A percentile compares a stretch with the other conserved stretches of the same genome.
Evolutionary conservation across 1,139 yeast genomes (phyloP).

Genomic region (Kurtzmaniella quercitrusa): DNA sequence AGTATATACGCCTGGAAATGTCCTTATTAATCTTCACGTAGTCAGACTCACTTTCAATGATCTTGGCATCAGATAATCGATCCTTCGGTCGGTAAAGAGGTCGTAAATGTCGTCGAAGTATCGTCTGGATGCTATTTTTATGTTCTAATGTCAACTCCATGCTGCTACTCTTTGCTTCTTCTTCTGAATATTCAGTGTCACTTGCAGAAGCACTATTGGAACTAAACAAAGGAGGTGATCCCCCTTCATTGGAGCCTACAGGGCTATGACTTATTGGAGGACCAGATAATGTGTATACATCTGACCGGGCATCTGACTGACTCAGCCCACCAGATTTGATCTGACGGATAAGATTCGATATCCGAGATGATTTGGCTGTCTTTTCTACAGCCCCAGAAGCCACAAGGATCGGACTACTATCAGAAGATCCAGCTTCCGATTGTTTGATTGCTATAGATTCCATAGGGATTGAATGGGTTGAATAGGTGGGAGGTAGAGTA

Average conservation of each 20-base stretch:
- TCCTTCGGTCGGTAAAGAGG: conserved; percentile 37
- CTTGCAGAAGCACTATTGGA: conserved; percentile 1
- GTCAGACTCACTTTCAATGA: conserved; percentile 25
- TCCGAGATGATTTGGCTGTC: conserved; percentile 11
- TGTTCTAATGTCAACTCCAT: conserved; percentile 34
- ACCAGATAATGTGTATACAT: neutral
- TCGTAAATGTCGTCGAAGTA: conserved; percentile 48
- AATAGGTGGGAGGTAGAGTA: no score
- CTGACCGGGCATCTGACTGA: neutral
- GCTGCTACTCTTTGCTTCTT: conserved; percentile 1
- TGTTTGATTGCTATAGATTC: no score
- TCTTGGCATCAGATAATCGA: neutral
- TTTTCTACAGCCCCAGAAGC: neutral
- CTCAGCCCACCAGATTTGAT: conserved; percentile 12
- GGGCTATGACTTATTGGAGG: neutral
- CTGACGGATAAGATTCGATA: conserved; percentile 25
- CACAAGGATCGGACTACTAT: neutral
- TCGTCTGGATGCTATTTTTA: conserved; percentile 47
- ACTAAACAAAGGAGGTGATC: neutral
- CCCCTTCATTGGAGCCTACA: neutral
- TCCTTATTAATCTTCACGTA: conserved; percentile 34
- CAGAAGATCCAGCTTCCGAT: neutral
- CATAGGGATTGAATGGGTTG: no score
- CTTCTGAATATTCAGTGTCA: neutral
- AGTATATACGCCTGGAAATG: conserved; percentile 44